Percentiles rank a stretch among this genome's conserved stretches.
phyloP scores from a whole-genome alignment of 2,329 filamentous ascomycete species.

The Alternaria metachromatica region DNA sequence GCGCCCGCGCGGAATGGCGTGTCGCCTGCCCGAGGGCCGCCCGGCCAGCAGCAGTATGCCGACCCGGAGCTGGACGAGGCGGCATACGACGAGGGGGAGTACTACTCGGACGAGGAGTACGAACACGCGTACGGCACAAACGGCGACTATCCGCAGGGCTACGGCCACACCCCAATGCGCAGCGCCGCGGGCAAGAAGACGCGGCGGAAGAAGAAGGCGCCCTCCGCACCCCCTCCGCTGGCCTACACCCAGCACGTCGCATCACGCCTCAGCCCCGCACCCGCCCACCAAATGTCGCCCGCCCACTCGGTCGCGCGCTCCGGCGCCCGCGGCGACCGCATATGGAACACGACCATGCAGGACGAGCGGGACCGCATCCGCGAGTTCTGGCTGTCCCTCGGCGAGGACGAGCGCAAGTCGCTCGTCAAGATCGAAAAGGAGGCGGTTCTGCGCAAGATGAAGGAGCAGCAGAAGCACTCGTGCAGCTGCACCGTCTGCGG shows the following conservation, averaged over 20 bases:
- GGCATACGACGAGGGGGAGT: conserved; percentile 44
- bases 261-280: conserved; percentile 49
- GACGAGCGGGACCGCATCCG: conserved; percentile 98
- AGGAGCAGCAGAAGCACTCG: conserved; percentile 98
- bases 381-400: conserved; percentile 94
- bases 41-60: conserved; percentile 50
- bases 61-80: conserved; percentile 55
- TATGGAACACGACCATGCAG: conserved; percentile 95
- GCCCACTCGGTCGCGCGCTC: conserved; percentile 53
- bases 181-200: conserved; percentile 56
- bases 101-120: conserved; percentile 51
- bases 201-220: conserved; percentile 72
- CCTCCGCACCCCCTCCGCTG: conserved; percentile 42
- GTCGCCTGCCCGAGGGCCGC: conserved; percentile 17
- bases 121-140: conserved; percentile 43
- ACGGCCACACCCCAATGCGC: conserved; percentile 29
- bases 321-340: conserved; percentile 73
- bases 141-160: conserved; percentile 40
- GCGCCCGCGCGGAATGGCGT: conserved; percentile 38
- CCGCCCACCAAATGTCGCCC: conserved; percentile 45
- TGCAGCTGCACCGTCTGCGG: conserved; percentile 98
- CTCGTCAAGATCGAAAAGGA: conserved; percentile 99
- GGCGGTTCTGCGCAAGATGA: conserved; percentile 98
- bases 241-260: conserved; percentile 37
- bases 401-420: conserved; percentile 92